phyloP scores from a whole-genome alignment of 345 rosid genomes.

The Citrus cavaleriei region DNA sequence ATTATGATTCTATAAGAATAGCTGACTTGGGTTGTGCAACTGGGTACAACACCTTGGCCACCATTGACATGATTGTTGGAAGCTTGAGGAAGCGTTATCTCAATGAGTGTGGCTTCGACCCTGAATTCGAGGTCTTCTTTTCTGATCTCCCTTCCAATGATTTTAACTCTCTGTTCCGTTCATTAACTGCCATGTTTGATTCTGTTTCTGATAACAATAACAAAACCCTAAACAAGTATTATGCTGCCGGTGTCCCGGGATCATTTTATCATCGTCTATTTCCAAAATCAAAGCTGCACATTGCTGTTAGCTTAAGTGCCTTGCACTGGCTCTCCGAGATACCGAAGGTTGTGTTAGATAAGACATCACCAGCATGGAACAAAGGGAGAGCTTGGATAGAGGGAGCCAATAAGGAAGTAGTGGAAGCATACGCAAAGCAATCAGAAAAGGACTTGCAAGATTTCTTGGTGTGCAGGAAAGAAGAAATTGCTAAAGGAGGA shows the following conservation, averaged over 20 bases:
- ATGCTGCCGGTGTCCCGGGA: slow-evolving; percentile 53
- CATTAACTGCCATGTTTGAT: slow-evolving; percentile 7
- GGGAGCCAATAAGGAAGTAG: slow-evolving; percentile 46
- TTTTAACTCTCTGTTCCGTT: slow-evolving; percentile 45
- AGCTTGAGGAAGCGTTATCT: slow-evolving; percentile 30
- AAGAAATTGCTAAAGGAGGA: slow-evolving; percentile 55
- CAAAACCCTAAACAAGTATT: slow-evolving; percentile 19
- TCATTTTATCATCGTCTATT: slow-evolving; percentile 55
- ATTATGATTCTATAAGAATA: slow-evolving; percentile 30
- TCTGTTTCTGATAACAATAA: neutral
- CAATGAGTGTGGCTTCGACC: slow-evolving; percentile 29
- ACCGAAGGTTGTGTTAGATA: slow-evolving; percentile 42
- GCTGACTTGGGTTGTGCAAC: slow-evolving; percentile 63
- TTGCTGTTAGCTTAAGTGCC: slow-evolving; percentile 59
- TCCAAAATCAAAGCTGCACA: slow-evolving; percentile 45
- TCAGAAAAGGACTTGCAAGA: slow-evolving; percentile 50
- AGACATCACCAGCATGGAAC: slow-evolving; percentile 48
- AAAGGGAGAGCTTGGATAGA: slow-evolving; percentile 59
- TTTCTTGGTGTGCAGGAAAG: slow-evolving; percentile 50
- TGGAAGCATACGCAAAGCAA: slow-evolving; percentile 49
- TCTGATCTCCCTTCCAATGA: slow-evolving; percentile 60
- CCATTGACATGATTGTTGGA: slow-evolving; percentile 41
- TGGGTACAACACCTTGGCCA: slow-evolving; percentile 47
- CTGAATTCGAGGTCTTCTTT: slow-evolving; percentile 58
- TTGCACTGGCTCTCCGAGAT: slow-evolving; percentile 69